Percentiles rank a stretch among this genome's conserved stretches.
These are phyloP conservation scores for Puccinellia tenuiflora DNA, from an alignment of 176 grass and related monocot species.

Conservation along the genomic window DNA sequence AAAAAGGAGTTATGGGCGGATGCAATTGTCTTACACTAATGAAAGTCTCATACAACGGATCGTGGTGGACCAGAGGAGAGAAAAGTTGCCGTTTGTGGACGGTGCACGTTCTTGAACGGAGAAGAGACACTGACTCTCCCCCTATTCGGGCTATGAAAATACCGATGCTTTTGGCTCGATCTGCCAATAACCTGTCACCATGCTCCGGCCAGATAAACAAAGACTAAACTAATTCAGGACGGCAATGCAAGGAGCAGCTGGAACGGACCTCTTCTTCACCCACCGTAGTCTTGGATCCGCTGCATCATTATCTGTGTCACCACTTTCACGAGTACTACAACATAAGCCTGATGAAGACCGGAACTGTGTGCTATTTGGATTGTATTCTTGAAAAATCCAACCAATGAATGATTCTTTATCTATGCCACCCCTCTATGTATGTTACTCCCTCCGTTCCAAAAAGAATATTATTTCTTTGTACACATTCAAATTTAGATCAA, in stretches of 20 bases:
- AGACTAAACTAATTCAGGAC: conserved; percentile 1
- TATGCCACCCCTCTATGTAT: too few species aligned
- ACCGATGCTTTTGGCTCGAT: not conserved
- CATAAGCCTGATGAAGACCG: too few species aligned
- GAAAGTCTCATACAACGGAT: not conserved
- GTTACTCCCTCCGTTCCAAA: too few species aligned
- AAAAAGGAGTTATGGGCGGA: not conserved
- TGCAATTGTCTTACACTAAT: too few species aligned
- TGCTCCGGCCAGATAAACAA: not conserved
- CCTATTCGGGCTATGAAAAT: not conserved
- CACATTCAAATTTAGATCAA: too few species aligned
- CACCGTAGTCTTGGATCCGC: not conserved
- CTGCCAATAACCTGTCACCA: not conserved
- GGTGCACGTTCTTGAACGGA: not conserved
- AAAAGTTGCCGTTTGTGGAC: conserved; percentile 4
- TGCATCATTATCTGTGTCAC: not conserved
- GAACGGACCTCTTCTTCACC: not conserved
- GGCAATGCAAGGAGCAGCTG: not conserved
- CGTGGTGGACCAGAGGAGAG: not conserved
- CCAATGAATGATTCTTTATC: too few species aligned
- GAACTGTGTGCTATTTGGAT: too few species aligned
- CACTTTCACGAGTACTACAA: not conserved
- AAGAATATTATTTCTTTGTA: too few species aligned
- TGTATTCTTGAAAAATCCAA: too few species aligned
- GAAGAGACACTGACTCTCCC: not conserved